Percentiles rank a stretch among this genome's conserved stretches.
phyloP scores from a whole-genome alignment of 2,329 filamentous ascomycete species.

The Blumeria hordei region DNA sequence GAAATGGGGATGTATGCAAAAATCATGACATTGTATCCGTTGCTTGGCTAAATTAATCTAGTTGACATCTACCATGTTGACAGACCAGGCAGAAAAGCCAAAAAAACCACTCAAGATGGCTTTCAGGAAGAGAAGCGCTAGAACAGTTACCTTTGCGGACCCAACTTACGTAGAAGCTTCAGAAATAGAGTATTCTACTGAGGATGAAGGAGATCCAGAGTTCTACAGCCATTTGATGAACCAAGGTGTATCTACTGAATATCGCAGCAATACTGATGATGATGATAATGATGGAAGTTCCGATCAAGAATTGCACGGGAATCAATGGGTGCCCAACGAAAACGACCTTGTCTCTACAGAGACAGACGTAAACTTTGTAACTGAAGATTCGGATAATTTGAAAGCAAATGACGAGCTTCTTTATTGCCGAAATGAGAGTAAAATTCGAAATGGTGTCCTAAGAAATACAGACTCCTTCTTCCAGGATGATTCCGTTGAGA shows the following conservation, averaged over 20 bases:
- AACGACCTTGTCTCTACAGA: conserved; percentile 6
- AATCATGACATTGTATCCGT: not conserved
- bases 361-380: conserved; percentile 3
- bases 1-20: conserved; percentile 71
- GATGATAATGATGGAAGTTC: conserved; percentile 14
- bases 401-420: conserved; percentile 45
- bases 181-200: conserved; percentile 44
- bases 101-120: conserved; percentile 53
- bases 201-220: conserved; percentile 28
- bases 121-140: conserved; percentile 43
- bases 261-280: conserved; percentile 14
- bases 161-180: conserved; percentile 51
- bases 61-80: conserved; percentile 47
- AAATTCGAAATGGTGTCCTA: conserved; percentile 64
- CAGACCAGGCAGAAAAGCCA: conserved; percentile 44
- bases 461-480: conserved; percentile 93
- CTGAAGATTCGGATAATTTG: conserved; percentile 2
- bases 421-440: conserved; percentile 27
- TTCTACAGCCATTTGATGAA: conserved; percentile 24
- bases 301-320: conserved; percentile 19
- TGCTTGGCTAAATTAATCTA: conserved; percentile 11
- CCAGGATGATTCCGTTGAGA: conserved; percentile 84
- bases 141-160: conserved; percentile 46
- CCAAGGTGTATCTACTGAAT: conserved; percentile 15
- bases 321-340: conserved; percentile 15